Conservation (phyloP, 2,329 filamentous ascomycete genomes). For the Elsinoe fawcettii region DNA sequence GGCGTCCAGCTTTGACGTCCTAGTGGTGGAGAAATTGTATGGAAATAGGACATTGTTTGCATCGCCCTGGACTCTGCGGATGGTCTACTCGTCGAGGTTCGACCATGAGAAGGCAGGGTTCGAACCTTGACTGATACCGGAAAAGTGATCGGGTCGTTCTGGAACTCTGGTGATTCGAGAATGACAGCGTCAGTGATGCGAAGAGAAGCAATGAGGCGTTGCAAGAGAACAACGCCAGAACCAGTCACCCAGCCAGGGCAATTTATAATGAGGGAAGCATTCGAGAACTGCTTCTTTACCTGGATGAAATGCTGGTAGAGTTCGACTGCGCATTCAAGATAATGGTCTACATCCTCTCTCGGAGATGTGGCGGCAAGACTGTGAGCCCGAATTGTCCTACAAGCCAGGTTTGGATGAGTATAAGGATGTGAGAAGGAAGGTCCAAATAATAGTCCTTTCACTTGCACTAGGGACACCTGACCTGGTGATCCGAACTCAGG, state of each 20-base stretch:
- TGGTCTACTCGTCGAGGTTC: slow-evolving; percentile 37
- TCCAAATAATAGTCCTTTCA: slow-evolving; percentile 55
- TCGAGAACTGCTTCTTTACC: slow-evolving; percentile 34
- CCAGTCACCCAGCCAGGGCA: slow-evolving; percentile 68
- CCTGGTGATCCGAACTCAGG: slow-evolving; percentile 67
- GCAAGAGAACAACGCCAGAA: slow-evolving; percentile 58
- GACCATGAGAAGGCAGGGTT: neutral
- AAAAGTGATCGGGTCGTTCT: neutral
- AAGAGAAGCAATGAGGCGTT: slow-evolving; percentile 47
- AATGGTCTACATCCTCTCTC: slow-evolving; percentile 59
- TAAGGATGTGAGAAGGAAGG: slow-evolving; percentile 59
- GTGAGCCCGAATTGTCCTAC: slow-evolving; percentile 49
- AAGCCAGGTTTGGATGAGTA: slow-evolving; percentile 20
- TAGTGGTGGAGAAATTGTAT: slow-evolving; percentile 33
- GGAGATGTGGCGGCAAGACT: slow-evolving; percentile 58
- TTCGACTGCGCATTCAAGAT: slow-evolving; percentile 55
- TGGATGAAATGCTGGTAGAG: slow-evolving; percentile 53
- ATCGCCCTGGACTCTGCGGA: slow-evolving; percentile 61
- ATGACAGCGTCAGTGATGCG: slow-evolving; percentile 58
- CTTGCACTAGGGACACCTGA: slow-evolving; percentile 57
- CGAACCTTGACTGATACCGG: neutral
- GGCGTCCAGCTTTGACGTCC: neutral
- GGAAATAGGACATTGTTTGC: slow-evolving; percentile 77
- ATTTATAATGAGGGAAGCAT: slow-evolving; percentile 60
- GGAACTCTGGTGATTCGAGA: slow-evolving; percentile 46